These are phyloP conservation scores for Pseudocercospora musae DNA, from an alignment of 2,329 filamentous ascomycete species.

Conservation along the genomic window DNA sequence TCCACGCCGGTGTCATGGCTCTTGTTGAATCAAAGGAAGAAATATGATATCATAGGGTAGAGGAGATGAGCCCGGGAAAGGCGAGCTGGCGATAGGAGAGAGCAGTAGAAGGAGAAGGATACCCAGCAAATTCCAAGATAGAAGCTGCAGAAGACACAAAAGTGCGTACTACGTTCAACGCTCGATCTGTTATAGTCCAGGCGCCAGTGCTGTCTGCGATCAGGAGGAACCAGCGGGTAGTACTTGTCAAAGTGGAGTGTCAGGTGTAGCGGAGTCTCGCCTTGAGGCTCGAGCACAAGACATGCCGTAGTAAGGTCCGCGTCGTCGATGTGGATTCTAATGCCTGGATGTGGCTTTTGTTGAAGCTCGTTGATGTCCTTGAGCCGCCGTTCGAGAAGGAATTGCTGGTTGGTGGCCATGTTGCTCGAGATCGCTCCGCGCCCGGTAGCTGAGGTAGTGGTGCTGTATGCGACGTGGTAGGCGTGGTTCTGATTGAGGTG, in stretches of 20 bases:
- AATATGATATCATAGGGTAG: neutral
- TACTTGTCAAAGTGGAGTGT: conserved; percentile 16
- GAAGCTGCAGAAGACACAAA: neutral
- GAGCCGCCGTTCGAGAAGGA: conserved; percentile 18
- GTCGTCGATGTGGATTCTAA: conserved; percentile 19
- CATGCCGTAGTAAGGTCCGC: conserved; percentile 19
- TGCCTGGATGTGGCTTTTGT: conserved; percentile 25
- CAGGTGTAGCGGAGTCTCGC: conserved; percentile 19
- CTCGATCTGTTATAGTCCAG: neutral
- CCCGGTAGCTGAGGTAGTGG: neutral
- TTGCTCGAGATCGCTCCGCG: neutral
- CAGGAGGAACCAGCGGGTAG: conserved; percentile 20
- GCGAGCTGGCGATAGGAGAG: neutral
- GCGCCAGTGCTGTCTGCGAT: neutral
- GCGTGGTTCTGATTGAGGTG: neutral
- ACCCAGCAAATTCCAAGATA: neutral
- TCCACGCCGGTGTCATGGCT: neutral
- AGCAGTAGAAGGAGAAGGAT: neutral
- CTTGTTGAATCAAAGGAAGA: too few relatives aligned
- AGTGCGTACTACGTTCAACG: neutral
- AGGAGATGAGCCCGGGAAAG: neutral
- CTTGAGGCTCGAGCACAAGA: conserved; percentile 16
- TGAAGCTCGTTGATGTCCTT: conserved; percentile 24
- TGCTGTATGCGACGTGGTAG: neutral
- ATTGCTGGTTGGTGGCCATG: neutral